phyloP scores from a whole-genome alignment of 2,329 filamentous ascomycete species.

The Ceratocystis huliohia region DNA sequence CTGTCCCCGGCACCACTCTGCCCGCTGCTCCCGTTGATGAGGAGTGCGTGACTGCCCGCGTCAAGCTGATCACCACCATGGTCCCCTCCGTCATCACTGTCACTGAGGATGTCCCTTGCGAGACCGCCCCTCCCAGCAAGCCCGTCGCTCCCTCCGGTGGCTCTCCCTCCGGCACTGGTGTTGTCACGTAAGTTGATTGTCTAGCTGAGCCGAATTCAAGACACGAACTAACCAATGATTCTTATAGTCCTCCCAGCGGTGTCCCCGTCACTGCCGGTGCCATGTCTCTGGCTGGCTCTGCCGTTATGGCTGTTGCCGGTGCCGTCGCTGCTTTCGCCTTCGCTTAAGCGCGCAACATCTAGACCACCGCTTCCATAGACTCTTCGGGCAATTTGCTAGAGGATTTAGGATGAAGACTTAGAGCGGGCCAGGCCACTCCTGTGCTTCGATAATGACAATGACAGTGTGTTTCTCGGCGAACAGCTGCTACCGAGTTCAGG shows the following conservation, averaged over 20 bases:
- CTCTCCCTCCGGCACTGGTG: constrained; percentile 32
- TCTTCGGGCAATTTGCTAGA: background rate
- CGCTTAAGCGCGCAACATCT: constrained; percentile 34
- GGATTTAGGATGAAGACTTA: constrained; percentile 9
- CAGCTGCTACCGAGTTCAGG: constrained; percentile 18
- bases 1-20: constrained; percentile 22
- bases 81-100: constrained; percentile 40
- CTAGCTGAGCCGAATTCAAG: background rate
- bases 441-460: constrained; percentile 20
- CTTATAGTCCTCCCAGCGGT: constrained; percentile 24
- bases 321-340: constrained; percentile 43
- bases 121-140: constrained; percentile 25
- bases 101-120: constrained; percentile 33
- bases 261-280: constrained; percentile 40
- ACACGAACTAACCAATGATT: constrained; percentile 20
- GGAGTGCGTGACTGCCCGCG: constrained; percentile 29
- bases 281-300: constrained; percentile 40
- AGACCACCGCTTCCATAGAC: background rate
- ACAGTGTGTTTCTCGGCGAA: constrained; percentile 18
- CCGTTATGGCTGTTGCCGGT: constrained; percentile 41
- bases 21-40: constrained; percentile 23
- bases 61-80: constrained; percentile 43
- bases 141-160: constrained; percentile 27
- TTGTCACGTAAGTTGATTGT: constrained; percentile 27
- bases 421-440: constrained; percentile 19